Base-by-base conservation (phyloP, 1,284 basidiomycete genomes). In the Papiliotrema terrestris region DNA sequence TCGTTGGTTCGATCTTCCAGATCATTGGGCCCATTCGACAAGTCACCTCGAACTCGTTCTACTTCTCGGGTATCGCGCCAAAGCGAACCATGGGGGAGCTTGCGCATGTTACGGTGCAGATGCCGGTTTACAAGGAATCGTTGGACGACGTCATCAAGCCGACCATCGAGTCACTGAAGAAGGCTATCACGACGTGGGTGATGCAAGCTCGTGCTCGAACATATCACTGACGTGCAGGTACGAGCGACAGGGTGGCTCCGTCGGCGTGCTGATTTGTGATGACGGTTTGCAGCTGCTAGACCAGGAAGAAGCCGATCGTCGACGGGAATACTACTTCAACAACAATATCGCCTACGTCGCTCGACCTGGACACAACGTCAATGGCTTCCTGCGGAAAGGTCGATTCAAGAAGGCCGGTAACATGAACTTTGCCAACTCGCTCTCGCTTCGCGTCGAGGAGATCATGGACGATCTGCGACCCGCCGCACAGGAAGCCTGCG, bases 371-470 rank as follows among this genome's bases (percentile, higher is more conserved):
- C 84, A 88, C 70, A 82, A 84, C 65, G 63, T 72, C 19, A 83
- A 83, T 66, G 88, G 87, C 0, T 92, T 84, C 78, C 81, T 83
- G 53, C 87, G 91, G 51, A 86, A 87, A n/a, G 91, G 91, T 57
- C 84, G 88, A 29, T 92, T 91, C 81, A 91, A 92, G 81, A 92
- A 92, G 75, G 89, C 88, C 0, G 86, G 84, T 91, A 92, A 93
- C 75, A 88, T 92, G 86, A 93, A 93, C 75, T 91, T 89, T 71
- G 88, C 83, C 2, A 82, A 89, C 35, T 79, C 80, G 44, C 79
- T 91, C 6, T 88, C 86, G 17, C 76, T 91, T 39, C 82, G 83
- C 58, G 81, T 88, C 64, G 89, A 93, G 74, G 83, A 84, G 68
- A 83, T 88, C 63, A 82, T 92, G 72, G 75, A 77, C 51, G 72